phyloP scores from a whole-genome alignment of 192 early-diverging fungal genomes.

The Coemansia erecta region DNA sequence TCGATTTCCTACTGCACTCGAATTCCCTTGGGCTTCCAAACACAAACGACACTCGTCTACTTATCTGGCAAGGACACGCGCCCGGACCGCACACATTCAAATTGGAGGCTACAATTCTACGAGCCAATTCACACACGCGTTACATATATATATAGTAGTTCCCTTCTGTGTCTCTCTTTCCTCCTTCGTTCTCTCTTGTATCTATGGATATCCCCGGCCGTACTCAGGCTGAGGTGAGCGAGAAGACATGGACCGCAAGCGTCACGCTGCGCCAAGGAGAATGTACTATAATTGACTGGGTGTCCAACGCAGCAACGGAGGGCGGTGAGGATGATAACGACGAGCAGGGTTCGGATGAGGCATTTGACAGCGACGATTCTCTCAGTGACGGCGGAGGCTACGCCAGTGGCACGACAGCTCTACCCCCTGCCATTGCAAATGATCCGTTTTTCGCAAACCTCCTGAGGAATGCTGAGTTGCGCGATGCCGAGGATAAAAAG shows the following conservation, averaged over 20 bases:
- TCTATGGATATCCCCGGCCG: slow-evolving; percentile 36
- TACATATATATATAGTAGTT: no score
- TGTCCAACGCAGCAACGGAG: slow-evolving; percentile 16
- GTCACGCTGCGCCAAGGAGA: slow-evolving; percentile 39
- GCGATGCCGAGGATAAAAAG: slow-evolving; percentile 31
- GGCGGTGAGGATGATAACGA: slow-evolving; percentile 10
- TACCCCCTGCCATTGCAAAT: slow-evolving; percentile 53
- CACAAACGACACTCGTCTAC: no score
- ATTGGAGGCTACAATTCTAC: no score
- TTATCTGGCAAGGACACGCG: no score
- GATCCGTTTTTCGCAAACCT: slow-evolving; percentile 53
- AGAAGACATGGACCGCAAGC: slow-evolving; percentile 32
- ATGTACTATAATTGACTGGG: slow-evolving; percentile 50
- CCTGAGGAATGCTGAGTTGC: slow-evolving; percentile 42
- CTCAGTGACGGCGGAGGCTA: slow-evolving; percentile 22
- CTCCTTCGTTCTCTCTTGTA: not conserved
- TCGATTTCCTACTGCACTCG: no score
- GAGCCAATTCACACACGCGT: no score
- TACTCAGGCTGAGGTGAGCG: slow-evolving; percentile 19
- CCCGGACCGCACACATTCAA: no score
- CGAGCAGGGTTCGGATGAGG: slow-evolving; percentile 9
- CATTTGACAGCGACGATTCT: slow-evolving; percentile 29
- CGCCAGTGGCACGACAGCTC: slow-evolving; percentile 31
- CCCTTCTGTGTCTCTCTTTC: no score
- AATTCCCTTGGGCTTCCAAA: no score